phyloP scores from a whole-genome alignment of 805 yeast genomes.

The Cyberlindnera nakhonratchasimensis region DNA sequence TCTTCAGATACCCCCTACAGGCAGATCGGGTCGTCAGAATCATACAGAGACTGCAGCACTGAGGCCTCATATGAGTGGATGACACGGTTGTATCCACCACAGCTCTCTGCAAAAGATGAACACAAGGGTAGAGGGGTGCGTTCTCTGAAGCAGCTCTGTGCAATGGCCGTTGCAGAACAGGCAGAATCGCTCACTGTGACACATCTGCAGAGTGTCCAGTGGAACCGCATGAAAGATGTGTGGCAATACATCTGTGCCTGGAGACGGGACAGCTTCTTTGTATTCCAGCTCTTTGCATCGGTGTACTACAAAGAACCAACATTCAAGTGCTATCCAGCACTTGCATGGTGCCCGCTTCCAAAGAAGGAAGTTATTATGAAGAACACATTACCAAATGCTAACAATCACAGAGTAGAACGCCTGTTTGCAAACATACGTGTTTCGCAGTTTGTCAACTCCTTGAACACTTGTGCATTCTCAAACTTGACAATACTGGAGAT shows the following conservation, averaged over 20 bases:
- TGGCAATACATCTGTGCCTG: constrained; percentile 31
- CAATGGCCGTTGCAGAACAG: constrained; percentile 28
- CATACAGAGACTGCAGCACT: constrained; percentile 18
- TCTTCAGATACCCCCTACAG: constrained; percentile 11
- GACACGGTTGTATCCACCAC: constrained; percentile 10
- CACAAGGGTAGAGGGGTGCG: constrained; percentile 2
- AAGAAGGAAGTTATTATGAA: constrained; percentile 15
- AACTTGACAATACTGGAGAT: constrained; percentile 22
- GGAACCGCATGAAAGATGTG: constrained; percentile 30
- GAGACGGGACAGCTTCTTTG: constrained; percentile 30
- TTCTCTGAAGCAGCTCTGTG: constrained; percentile 27
- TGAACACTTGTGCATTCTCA: constrained; percentile 15
- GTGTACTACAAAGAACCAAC: constrained; percentile 19
- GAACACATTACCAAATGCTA: constrained; percentile 21
- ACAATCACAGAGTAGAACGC: constrained; percentile 35
- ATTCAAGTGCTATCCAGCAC: constrained; percentile 19
- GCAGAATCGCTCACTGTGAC: constrained; percentile 19
- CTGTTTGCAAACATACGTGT: constrained; percentile 27
- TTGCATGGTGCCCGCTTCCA: constrained; percentile 12
- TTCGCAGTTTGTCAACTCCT: constrained; percentile 12
- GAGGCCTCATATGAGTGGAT: constrained; percentile 22
- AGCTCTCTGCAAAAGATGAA: constrained; percentile 9
- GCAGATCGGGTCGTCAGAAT: constrained; percentile 22
- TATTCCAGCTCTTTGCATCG: constrained; percentile 30
- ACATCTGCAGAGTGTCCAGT: constrained; percentile 25